Evolutionary conservation across 257 asterid species (phyloP).

Genomic region (Euphrasia confusa): DNA sequence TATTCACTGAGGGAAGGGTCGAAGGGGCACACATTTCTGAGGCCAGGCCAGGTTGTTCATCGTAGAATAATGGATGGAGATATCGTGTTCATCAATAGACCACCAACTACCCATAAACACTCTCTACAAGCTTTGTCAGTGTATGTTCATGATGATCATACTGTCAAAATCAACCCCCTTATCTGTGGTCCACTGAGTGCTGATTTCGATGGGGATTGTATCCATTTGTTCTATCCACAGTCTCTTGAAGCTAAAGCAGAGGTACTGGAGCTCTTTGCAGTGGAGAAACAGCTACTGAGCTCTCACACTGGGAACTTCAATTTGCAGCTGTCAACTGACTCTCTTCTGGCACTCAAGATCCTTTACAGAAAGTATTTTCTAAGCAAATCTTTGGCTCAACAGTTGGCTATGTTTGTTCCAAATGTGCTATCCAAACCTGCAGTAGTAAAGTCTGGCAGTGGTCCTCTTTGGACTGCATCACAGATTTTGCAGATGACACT

Average conservation of each 20-base stretch:
- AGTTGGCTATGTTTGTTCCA: constrained; percentile 77
- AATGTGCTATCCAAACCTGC: constrained; percentile 51
- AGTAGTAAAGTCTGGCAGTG: constrained; percentile 44
- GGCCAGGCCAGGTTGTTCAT: constrained; percentile 90
- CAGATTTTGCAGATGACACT: constrained; percentile 72
- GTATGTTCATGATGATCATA: constrained; percentile 80
- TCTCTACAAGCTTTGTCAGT: constrained; percentile 87
- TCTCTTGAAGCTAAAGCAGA: constrained; percentile 94
- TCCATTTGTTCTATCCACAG: constrained; percentile 91
- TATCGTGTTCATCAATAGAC: constrained; percentile 83
- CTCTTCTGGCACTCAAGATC: constrained; percentile 65
- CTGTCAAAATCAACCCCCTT: constrained; percentile 91
- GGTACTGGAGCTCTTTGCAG: constrained; percentile 88
- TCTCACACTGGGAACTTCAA: constrained; percentile 97
- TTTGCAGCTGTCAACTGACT: constrained; percentile 74
- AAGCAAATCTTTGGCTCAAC: constrained; percentile 54
- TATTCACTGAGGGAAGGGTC: constrained; percentile 93
- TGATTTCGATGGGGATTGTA: constrained; percentile 93
- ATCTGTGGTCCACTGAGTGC: constrained; percentile 96
- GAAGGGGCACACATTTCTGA: constrained; percentile 81
- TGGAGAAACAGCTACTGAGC: constrained; percentile 90
- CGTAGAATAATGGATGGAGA: constrained; percentile 96
- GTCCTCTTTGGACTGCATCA: constrained; percentile 76
- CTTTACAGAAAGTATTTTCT: constrained; percentile 51
- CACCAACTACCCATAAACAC: constrained; percentile 97